phyloP scores from a whole-genome alignment of 257 asterid genomes.

The Solanum gandarillasii region DNA sequence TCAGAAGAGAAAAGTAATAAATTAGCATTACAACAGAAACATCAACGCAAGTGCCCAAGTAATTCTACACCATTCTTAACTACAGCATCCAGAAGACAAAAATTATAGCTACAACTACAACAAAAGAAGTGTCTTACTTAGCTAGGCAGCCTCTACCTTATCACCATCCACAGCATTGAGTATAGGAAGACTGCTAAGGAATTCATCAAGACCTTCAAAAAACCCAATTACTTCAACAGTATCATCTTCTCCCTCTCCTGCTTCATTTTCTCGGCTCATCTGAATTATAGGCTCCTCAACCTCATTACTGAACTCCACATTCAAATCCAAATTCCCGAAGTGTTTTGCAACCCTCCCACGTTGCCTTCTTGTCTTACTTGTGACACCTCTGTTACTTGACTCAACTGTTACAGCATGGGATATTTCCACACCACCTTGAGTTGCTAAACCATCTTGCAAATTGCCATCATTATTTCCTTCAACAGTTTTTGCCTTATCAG shows the following conservation, averaged over 20 bases:
- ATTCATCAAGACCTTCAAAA: conserved; percentile 96
- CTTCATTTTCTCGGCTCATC: conserved; percentile 37
- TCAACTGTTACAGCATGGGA: conserved; percentile 26
- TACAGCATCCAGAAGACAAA: conserved; percentile 20
- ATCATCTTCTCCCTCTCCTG: conserved; percentile 64
- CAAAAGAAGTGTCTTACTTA: conserved; percentile 16
- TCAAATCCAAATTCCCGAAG: conserved; percentile 72
- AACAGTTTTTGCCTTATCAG: conserved; percentile 36
- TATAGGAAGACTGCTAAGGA: conserved; percentile 79
- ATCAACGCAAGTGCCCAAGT: conserved; percentile 11
- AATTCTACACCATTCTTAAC: conserved; percentile 25
- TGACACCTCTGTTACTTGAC: conserved; percentile 30
- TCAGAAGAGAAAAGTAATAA: background rate
- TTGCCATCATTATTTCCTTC: conserved; percentile 3
- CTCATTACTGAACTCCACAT: conserved; percentile 85
- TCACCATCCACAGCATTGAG: conserved; percentile 70
- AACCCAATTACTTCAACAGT: conserved; percentile 79
- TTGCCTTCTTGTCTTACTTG: conserved; percentile 41
- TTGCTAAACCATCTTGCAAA: conserved; percentile 22
- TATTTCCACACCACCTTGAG: conserved; percentile 32
- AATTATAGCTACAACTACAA: conserved; percentile 31
- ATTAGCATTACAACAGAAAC: conserved; percentile 7
- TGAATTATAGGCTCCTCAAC: conserved; percentile 62
- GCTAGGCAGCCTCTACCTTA: conserved; percentile 72
- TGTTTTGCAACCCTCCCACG: conserved; percentile 59